Percentiles rank a stretch among this genome's conserved stretches.
Evolutionary conservation across 1,139 yeast species (phyloP).

Genomic region (Yamadazyma epiphylla): DNA sequence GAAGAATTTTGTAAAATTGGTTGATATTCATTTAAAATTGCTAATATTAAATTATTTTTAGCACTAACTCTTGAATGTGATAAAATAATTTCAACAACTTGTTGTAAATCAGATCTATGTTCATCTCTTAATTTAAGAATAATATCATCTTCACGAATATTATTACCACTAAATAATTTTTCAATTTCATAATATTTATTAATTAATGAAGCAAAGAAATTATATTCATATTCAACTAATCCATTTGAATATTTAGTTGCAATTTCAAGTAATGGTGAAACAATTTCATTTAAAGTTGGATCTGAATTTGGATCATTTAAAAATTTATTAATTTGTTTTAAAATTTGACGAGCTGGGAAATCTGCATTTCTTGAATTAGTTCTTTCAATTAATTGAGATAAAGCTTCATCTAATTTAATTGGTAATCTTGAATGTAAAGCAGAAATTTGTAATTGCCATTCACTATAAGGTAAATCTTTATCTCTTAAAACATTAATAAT

Average conservation of each 20-base stretch:
- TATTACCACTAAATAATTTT: constrained; percentile 68
- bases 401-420: constrained; percentile 62
- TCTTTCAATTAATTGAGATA: constrained; percentile 65
- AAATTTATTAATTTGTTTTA: constrained; percentile 58
- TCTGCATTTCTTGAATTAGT: constrained; percentile 67
- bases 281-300: constrained; percentile 47
- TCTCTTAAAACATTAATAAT: constrained; percentile 71
- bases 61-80: constrained; percentile 94
- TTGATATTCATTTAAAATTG: constrained; percentile 78
- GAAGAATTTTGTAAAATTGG: constrained; percentile 68
- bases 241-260: constrained; percentile 74
- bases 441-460: constrained; percentile 82
- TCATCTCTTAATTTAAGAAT: constrained; percentile 84
- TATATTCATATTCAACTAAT: constrained; percentile 76
- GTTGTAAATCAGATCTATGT: constrained; percentile 68
- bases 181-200: constrained; percentile 76
- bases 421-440: constrained; percentile 93
- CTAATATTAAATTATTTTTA: constrained; percentile 83
- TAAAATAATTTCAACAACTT: constrained; percentile 68
- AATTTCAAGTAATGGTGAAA: constrained; percentile 71
- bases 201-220: constrained; percentile 66
- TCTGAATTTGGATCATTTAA: constrained; percentile 49
- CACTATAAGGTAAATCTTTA: constrained; percentile 84
- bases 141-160: constrained; percentile 80
- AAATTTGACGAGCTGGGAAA: constrained; percentile 87